phyloP scores from a whole-genome alignment of 257 asterid genomes.

The Lycium barbarum region DNA sequence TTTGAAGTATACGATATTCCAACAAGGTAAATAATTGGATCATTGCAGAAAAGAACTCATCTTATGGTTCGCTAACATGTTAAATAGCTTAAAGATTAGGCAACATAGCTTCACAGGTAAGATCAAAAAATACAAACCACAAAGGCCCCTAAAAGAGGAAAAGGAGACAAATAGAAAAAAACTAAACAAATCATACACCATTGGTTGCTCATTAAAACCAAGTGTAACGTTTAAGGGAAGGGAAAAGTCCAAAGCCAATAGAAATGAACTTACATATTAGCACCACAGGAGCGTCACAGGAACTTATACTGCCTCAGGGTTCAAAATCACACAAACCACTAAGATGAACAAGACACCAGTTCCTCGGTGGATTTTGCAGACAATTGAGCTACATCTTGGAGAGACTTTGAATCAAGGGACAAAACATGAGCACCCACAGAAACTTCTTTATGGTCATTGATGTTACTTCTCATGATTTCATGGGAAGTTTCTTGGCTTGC shows the following conservation, averaged over 20 bases:
- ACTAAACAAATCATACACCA: not conserved
- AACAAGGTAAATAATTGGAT: constrained; percentile 15
- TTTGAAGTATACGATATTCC: not conserved
- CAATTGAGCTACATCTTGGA: constrained; percentile 16
- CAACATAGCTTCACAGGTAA: not conserved
- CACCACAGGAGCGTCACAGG: constrained; percentile 15
- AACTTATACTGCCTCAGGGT: constrained; percentile 4
- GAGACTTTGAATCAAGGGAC: constrained; percentile 27
- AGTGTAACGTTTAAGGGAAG: not conserved
- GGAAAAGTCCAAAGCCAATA: not conserved
- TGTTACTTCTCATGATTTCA: constrained; percentile 9
- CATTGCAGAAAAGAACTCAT: not conserved
- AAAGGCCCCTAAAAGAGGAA: not conserved
- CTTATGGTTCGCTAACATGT: not conserved
- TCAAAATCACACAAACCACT: constrained; percentile 17
- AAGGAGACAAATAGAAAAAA: not conserved
- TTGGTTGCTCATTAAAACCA: not conserved
- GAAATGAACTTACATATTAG: constrained; percentile 27
- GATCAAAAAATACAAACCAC: not conserved
- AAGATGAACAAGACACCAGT: constrained; percentile 23
- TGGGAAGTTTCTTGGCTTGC: constrained; percentile 22
- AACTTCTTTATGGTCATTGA: constrained; percentile 13
- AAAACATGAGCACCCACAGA: constrained; percentile 5
- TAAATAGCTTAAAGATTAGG: not conserved
- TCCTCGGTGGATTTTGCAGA: constrained; percentile 12